Conservation (phyloP, 305 asterid species). For the Rubia occidens region DNA sequence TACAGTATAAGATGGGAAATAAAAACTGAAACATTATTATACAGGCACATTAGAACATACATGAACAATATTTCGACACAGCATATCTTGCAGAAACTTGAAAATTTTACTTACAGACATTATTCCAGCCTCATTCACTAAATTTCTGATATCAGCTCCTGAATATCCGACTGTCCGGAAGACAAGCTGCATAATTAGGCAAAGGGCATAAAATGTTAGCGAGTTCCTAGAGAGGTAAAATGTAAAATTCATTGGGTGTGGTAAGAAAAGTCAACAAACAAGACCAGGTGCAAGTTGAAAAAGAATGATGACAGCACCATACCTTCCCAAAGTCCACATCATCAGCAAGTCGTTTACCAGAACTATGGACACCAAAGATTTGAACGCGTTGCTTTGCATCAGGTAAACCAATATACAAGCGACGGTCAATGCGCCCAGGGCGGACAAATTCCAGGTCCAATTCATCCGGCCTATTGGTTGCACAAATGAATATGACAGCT, state of each 20-base stretch:
- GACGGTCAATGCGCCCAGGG: constrained; percentile 93
- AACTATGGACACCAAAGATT: constrained; percentile 94
- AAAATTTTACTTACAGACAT: constrained; percentile 88
- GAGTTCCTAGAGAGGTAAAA: not conserved
- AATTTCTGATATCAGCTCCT: constrained; percentile 93
- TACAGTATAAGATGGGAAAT: no score
- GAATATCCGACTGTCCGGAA: constrained; percentile 98
- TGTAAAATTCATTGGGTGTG: not conserved
- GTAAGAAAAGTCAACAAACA: not conserved
- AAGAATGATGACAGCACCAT: constrained; percentile 15
- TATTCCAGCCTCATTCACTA: constrained; percentile 94
- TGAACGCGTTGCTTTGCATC: constrained; percentile 93
- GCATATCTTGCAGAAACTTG: constrained; percentile 15
- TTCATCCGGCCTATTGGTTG: constrained; percentile 98
- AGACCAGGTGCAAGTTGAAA: not conserved
- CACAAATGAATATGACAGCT: constrained; percentile 91
- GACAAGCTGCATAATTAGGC: constrained; percentile 61
- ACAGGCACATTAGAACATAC: not conserved
- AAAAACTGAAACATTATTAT: not conserved
- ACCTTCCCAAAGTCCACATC: constrained; percentile 90
- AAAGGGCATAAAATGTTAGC: not conserved
- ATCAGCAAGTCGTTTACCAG: constrained; percentile 75
- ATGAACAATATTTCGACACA: not conserved
- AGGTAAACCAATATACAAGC: constrained; percentile 89
- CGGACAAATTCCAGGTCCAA: constrained; percentile 78